Conservation (phyloP, 371 early-diverging fungal genomes). For the Umbelopsis sp. region DNA sequence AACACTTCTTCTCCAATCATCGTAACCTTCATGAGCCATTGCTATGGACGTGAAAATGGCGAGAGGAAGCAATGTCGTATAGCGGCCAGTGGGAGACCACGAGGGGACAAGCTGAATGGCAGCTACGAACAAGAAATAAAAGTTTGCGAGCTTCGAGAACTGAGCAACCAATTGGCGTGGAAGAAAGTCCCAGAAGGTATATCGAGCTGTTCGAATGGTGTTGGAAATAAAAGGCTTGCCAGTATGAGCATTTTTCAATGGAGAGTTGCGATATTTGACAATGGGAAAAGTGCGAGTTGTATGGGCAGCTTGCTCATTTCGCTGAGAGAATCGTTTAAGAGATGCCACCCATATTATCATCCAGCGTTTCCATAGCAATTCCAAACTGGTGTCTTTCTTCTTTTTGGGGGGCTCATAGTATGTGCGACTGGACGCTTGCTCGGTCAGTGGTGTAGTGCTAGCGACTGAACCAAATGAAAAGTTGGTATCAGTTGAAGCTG, state of each 20-base stretch:
- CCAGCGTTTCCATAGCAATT: conserved; percentile 2
- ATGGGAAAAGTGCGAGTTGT: conserved; percentile 33
- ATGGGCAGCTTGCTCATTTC: background rate
- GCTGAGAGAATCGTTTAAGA: background rate
- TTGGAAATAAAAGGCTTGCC: conserved; percentile 61
- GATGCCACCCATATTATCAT: background rate
- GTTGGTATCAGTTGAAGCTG: conserved; percentile 5
- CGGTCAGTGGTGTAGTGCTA: conserved; percentile 7
- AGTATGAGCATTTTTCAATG: conserved; percentile 40
- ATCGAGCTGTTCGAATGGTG: conserved; percentile 82
- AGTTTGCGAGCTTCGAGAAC: conserved; percentile 84
- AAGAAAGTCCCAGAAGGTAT: conserved; percentile 83
- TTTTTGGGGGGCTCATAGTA: conserved; percentile 11
- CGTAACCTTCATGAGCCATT: conserved; percentile 83
- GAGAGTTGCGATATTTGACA: conserved; percentile 27
- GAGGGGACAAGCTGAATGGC: conserved; percentile 73
- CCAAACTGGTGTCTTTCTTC: conserved; percentile 2
- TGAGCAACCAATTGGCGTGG: conserved; percentile 90
- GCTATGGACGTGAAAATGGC: conserved; percentile 81
- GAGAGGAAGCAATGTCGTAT: conserved; percentile 83
- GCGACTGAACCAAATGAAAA: conserved; percentile 6
- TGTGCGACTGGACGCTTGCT: conserved; percentile 1
- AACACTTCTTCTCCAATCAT: conserved; percentile 77
- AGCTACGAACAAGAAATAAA: conserved; percentile 90
- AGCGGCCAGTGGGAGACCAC: conserved; percentile 75